phyloP scores from a whole-genome alignment of 139 green algal species.

The Trebouxia sp. region DNA sequence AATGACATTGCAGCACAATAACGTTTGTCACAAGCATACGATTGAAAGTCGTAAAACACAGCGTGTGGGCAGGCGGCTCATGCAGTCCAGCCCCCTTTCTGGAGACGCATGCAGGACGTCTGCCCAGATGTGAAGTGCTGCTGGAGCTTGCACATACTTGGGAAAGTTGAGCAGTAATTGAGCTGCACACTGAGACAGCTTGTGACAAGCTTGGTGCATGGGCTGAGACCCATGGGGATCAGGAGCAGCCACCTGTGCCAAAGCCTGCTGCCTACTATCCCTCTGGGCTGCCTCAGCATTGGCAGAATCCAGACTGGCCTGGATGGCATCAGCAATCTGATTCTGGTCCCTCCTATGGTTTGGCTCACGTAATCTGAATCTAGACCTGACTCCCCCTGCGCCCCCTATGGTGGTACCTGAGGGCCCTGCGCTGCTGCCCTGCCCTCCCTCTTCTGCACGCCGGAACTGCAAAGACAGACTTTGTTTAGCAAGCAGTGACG shows the following conservation, averaged over 20 bases:
- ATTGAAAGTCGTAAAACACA: too few species aligned
- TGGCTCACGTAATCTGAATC: constrained; percentile 28
- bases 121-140: too few species aligned
- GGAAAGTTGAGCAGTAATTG: too few species aligned
- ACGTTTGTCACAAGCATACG: too few species aligned
- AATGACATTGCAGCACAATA: too few species aligned
- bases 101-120: too few species aligned
- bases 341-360: background rate
- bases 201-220: too few species aligned
- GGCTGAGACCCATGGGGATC: too few species aligned
- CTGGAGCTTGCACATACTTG: too few species aligned
- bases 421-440: background rate
- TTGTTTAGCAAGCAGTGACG: background rate
- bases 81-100: too few species aligned
- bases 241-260: background rate
- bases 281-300: constrained; percentile 35
- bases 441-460: constrained; percentile 24
- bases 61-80: too few species aligned
- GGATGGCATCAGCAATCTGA: constrained; percentile 31
- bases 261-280: constrained; percentile 5
- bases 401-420: constrained; percentile 52
- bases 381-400: constrained; percentile 36
- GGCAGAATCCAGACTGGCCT: constrained; percentile 46
- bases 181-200: too few species aligned
- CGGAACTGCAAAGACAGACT: constrained; percentile 37